Conservation (phyloP, 2,329 filamentous ascomycete species). For the Aspergillus sp. region DNA sequence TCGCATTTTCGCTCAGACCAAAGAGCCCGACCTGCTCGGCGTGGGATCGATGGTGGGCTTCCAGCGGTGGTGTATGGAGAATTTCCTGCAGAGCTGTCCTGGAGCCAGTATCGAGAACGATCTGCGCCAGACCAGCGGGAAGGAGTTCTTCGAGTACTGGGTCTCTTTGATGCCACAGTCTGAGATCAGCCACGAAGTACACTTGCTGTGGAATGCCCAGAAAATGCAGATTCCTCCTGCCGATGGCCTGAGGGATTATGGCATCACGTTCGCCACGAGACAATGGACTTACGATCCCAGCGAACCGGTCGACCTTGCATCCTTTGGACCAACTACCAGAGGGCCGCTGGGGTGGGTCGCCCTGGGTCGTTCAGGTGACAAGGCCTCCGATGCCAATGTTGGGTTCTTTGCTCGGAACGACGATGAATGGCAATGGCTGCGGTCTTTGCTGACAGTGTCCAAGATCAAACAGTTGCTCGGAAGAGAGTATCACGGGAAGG, state of each 20-base stretch:
- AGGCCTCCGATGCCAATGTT: slow-evolving; percentile 1
- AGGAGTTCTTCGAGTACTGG: slow-evolving; percentile 31
- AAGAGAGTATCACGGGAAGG: slow-evolving; percentile 5
- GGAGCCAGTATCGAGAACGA: slow-evolving; percentile 35
- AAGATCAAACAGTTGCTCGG: slow-evolving; percentile 17
- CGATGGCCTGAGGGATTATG: background rate
- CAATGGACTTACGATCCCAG: background rate
- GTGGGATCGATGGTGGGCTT: slow-evolving; percentile 33
- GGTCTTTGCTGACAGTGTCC: background rate
- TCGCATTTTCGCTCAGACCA: slow-evolving; percentile 47
- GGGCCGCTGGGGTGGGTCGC: background rate
- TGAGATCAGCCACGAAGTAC: slow-evolving; percentile 21
- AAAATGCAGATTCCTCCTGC: slow-evolving; percentile 1
- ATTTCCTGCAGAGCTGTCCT: slow-evolving; percentile 41
- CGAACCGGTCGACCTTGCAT: slow-evolving; percentile 1
- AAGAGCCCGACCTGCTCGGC: slow-evolving; percentile 32
- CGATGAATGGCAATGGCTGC: background rate
- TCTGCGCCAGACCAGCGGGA: slow-evolving; percentile 31
- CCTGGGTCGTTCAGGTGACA: background rate
- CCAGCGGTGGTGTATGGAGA: slow-evolving; percentile 30
- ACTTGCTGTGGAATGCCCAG: slow-evolving; percentile 25
- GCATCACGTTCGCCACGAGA: background rate
- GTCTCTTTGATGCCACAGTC: slow-evolving; percentile 26
- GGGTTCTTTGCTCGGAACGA: background rate
- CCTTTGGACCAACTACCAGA: background rate